Percentiles rank a stretch among this genome's conserved stretches.
These are phyloP conservation scores for Phytopythium ostracodes DNA, from an alignment of 352 stramenopile genomes.

Conservation along the genomic window DNA sequence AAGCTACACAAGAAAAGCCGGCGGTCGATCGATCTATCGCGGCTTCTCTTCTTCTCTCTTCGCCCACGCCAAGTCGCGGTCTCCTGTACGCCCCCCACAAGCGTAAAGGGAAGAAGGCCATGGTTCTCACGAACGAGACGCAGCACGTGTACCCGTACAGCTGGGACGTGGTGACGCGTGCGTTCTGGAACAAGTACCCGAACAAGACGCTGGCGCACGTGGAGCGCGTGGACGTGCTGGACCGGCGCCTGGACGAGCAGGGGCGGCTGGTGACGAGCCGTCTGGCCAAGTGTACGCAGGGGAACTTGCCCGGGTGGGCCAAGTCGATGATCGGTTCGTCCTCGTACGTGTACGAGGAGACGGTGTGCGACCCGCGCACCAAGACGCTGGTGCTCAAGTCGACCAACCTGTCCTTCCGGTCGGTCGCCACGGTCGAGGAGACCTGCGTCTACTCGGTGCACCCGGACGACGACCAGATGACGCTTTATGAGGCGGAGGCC, in stretches of 20 bases:
- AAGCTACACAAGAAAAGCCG: background rate
- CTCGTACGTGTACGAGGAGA: constrained; percentile 83
- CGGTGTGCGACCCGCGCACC: constrained; percentile 56
- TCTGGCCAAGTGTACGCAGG: constrained; percentile 72
- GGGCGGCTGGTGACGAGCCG: constrained; percentile 63
- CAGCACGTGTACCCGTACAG: constrained; percentile 75
- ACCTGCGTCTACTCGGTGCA: constrained; percentile 80
- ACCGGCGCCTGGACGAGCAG: constrained; percentile 60
- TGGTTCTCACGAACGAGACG: constrained; percentile 79
- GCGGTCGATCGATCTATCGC: too few species aligned
- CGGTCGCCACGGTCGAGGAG: constrained; percentile 76
- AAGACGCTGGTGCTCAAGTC: constrained; percentile 75
- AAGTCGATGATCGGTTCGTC: constrained; percentile 55
- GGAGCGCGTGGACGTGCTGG: constrained; percentile 80
- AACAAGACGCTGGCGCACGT: constrained; percentile 75
- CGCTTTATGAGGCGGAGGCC: constrained; percentile 63
- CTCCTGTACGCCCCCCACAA: background rate
- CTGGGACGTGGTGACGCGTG: constrained; percentile 81
- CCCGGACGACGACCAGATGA: constrained; percentile 45
- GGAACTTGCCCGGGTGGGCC: constrained; percentile 72
- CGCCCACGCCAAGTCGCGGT: background rate
- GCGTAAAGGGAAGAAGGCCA: constrained; percentile 11
- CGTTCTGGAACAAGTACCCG: constrained; percentile 90
- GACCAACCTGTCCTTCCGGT: constrained; percentile 79
- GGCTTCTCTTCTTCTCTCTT: background rate